Base-by-base conservation (phyloP, 106 monocot genomes). In the Dactylorhiza incarnata region DNA sequence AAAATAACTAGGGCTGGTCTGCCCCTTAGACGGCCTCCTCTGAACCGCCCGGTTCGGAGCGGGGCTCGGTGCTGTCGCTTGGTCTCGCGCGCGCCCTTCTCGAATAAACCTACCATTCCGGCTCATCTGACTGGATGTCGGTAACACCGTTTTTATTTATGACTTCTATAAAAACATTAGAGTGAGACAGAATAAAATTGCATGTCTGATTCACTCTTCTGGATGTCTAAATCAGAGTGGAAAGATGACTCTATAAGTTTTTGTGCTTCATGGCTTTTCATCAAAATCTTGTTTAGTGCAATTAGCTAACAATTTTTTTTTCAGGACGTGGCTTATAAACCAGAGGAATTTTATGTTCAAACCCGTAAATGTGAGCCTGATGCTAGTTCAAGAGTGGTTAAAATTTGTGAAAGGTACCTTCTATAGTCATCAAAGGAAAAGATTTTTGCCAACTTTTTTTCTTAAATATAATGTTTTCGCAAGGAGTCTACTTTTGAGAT, bases 251-350 rank as follows among this genome's bases (percentile, higher is more conserved):
- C 14, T 59, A 7, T n/a, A 9, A 20, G 58, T 9, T 7, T 59
- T 59, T 20, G n/a, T 59, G 58, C 58, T 59, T 19, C 22, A 59
- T 6, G 6, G 1, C 1, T 20, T 20, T 59, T 59, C 19, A 12
- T 59, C 22, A 59, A 59, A 59, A 59, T 59, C n/a, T 22, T 59
- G 6, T 19, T 1, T 56, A 56, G 5, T 56, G n/a, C 19, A 56
- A 6, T 56, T 56, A 56, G 56, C 56, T 56, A 59, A 59, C 20
- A 59, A 23, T n/a, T 20, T 59, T 59, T 19, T 59, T 17, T 73
- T 81, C 53, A 95, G 93, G 95, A 96, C 85, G 96, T 96, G 77
- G 73, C 91, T 20, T 96, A 89, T 73, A 96, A 96, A 76, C 96
- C 96, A 7, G 87, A 91, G 72, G 96, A 96, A 73, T 86, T 85